A percentile compares a stretch with the other conserved stretches of the same genome.
Evolutionary conservation across 129 eudicot species (phyloP).

Genomic region (Centrapalus pauciflorus): DNA sequence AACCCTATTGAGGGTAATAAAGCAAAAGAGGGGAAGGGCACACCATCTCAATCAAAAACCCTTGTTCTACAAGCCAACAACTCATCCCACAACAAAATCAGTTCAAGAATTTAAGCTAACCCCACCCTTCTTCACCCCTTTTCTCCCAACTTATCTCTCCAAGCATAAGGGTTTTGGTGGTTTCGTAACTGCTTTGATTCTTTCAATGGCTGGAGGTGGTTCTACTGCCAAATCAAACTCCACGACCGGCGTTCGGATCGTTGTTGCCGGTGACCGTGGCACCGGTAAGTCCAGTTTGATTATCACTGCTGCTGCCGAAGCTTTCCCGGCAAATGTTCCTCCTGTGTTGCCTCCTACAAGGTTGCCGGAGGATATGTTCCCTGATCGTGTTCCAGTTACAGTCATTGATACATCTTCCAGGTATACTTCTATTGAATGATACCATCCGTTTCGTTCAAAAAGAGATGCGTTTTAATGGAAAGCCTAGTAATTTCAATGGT

Average conservation of each 20-base stretch:
- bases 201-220: conserved; percentile 48
- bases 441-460: not conserved
- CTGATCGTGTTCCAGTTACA: conserved; percentile 79
- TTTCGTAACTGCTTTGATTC: not conserved
- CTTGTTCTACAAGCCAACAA: too few relatives aligned
- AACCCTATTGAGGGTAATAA: too few relatives aligned
- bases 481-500: not conserved
- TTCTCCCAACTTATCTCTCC: not conserved
- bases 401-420: conserved; percentile 87
- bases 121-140: not conserved
- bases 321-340: conserved; percentile 57
- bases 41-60: too few relatives aligned
- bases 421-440: conserved; percentile 18
- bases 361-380: conserved; percentile 72
- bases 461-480: not conserved
- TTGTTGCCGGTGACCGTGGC: conserved; percentile 82
- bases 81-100: too few relatives aligned
- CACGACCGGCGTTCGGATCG: conserved; percentile 56
- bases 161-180: conserved; percentile 3
- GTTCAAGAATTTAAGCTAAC: too few relatives aligned
- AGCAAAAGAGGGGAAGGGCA: too few relatives aligned
- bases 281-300: conserved; percentile 90
- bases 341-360: conserved; percentile 82
- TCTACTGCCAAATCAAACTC: conserved; percentile 24
- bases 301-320: conserved; percentile 63